Base-by-base conservation (phyloP, 179 eudicot species). In the Heliamphora pulchella region DNA sequence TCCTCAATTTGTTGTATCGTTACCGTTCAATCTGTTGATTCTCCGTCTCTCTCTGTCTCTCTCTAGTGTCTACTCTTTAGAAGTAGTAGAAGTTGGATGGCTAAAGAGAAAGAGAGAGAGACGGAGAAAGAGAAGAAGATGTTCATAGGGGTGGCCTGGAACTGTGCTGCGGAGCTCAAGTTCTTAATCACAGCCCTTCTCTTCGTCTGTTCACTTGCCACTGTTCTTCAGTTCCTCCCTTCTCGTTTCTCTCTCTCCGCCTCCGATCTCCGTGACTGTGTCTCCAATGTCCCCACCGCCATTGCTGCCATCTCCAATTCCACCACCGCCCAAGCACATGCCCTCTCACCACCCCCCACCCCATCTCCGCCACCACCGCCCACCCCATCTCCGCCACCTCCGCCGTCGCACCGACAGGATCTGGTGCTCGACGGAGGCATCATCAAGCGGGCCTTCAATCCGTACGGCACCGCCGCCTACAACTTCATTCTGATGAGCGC, bases 401-500 rank as follows among this genome's bases (percentile, higher is more conserved):
- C 78, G 44, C 5, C 59, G 78, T 3, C 88, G 89, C 8, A 80
- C 80, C 48, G 6, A 86, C 57, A 71, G 75, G 75, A 71, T n/a
- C 3, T n/a, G 11, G 15, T 71, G 11, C 39, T 71, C 0, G 41
- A 8, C 3, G 57, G 57, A n/a, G 75, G 75, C 39, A 48, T 71
- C n/a, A 8, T 71, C 0, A 91, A 86, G 66, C 83, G 96, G 3
- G 57, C 81, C 1, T 91, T 94, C 84, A 79, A 81, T 50, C 87
- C 97, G 0, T 75, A 78, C 74, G 98, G 98, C 66, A 18, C 86
- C 9, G 97, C 91, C 1, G 93, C 98, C 0, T 92, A 92, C 86
- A 87, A 82, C 48, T 91, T 91, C 85, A 82, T 94, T 14, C 87
- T 91, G 9, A 93, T 94, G 97, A 89, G 94, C 2, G 96, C 97